phyloP scores from a whole-genome alignment of 495 filamentous ascomycete species.

The Lichenothelia convexa region DNA sequence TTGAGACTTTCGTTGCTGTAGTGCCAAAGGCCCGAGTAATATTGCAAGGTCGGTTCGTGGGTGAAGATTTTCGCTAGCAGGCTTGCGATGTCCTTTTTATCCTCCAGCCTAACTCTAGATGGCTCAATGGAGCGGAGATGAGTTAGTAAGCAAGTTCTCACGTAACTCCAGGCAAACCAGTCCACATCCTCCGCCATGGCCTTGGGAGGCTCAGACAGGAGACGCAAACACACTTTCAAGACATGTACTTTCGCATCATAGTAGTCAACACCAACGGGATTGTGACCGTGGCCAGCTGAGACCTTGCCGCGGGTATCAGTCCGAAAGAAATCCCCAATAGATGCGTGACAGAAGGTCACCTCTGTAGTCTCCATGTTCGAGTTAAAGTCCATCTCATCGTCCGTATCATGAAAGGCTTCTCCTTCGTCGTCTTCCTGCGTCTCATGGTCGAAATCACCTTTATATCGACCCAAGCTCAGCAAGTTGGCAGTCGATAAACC shows the following conservation, averaged over 20 bases:
- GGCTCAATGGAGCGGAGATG: background rate
- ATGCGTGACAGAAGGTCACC: conserved; percentile 18
- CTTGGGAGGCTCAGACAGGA: background rate
- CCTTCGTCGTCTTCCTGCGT: conserved; percentile 3
- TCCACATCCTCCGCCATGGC: background rate
- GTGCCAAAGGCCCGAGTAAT: background rate
- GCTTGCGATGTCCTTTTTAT: background rate
- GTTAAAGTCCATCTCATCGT: conserved; percentile 17
- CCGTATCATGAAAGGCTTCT: conserved; percentile 6
- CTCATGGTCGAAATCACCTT: background rate
- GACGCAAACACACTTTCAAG: background rate
- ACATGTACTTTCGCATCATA: background rate
- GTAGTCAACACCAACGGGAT: conserved; percentile 1
- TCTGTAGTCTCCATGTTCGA: conserved; percentile 17
- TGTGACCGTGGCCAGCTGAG: background rate
- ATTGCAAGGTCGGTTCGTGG: background rate
- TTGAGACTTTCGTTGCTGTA: conserved; percentile 1
- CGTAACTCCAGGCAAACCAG: background rate
- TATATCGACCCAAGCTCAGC: background rate
- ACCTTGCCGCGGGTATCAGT: conserved; percentile 3
- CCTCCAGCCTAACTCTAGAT: background rate
- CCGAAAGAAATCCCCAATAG: conserved; percentile 8
- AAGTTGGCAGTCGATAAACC: conserved; percentile 19
- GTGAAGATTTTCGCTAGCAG: background rate
- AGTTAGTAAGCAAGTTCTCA: background rate